Evolutionary conservation across 2,329 filamentous ascomycete species (phyloP).

Genomic region (Pseudonectria foliicola): DNA sequence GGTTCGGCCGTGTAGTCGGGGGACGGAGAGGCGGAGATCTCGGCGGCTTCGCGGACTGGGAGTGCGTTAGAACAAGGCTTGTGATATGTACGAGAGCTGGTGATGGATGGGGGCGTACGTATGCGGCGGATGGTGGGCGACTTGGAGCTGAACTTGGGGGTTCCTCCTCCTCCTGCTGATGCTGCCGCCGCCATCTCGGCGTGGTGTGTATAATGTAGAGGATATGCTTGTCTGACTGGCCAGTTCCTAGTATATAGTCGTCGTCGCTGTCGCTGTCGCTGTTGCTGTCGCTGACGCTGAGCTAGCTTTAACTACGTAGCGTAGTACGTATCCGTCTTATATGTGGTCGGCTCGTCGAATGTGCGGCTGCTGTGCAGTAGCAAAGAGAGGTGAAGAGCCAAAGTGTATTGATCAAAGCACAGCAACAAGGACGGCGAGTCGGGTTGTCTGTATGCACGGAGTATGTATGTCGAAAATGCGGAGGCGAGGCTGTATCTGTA

Average conservation of each 20-base stretch:
- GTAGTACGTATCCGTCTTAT: no score
- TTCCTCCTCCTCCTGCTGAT: constrained; percentile 7
- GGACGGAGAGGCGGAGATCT: constrained; percentile 73
- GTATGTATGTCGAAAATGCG: no score
- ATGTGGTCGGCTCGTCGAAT: no score
- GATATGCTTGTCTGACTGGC: neutral
- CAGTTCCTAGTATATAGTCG: neutral
- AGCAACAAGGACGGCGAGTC: no score
- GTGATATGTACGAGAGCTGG: neutral
- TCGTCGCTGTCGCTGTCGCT: neutral
- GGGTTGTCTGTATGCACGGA: no score
- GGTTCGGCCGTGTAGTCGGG: constrained; percentile 81
- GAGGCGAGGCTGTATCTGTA: no score
- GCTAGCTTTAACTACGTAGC: no score
- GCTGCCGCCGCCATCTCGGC: constrained; percentile 22
- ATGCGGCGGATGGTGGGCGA: constrained; percentile 82
- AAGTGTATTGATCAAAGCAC: no score
- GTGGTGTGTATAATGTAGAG: neutral
- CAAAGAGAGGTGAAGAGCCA: no score
- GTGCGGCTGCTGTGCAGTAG: no score
- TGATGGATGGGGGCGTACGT: constrained; percentile 41
- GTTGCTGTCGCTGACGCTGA: no score
- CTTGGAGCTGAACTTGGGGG: constrained; percentile 57
- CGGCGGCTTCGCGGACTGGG: constrained; percentile 80
- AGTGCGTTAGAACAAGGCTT: neutral